Evolutionary conservation across 2,329 filamentous ascomycete species (phyloP).

Genomic region (Penicillium verrucosum): DNA sequence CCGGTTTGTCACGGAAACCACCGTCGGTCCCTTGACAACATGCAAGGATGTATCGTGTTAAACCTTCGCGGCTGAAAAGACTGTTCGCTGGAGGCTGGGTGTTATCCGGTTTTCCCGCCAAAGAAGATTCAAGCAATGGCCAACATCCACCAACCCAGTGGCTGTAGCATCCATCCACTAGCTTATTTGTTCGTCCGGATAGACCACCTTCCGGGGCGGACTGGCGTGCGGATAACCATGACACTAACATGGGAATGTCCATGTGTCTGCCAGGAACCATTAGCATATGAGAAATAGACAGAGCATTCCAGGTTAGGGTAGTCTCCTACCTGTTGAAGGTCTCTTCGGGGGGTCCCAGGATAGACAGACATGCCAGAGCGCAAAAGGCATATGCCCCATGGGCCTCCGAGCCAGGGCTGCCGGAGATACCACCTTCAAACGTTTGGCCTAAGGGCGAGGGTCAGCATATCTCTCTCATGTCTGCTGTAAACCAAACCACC

Average conservation of each 20-base stretch:
- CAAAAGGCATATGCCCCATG: constrained; percentile 98
- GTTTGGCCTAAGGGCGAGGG: constrained; percentile 66
- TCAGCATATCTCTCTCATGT: constrained; percentile 12
- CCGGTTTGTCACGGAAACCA: constrained; percentile 89
- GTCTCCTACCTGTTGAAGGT: constrained; percentile 66
- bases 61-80: constrained; percentile 75
- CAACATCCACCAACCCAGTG: constrained; percentile 97
- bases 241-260: constrained; percentile 70
- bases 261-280: constrained; percentile 58
- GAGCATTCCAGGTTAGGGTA: neutral
- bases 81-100: constrained; percentile 28
- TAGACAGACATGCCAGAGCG: constrained; percentile 81
- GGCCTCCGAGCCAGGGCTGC: constrained; percentile 80
- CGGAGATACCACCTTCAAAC: constrained; percentile 90
- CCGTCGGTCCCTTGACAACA: constrained; percentile 80
- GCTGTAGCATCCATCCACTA: constrained; percentile 97
- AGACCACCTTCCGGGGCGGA: constrained; percentile 90
- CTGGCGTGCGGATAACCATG: constrained; percentile 87
- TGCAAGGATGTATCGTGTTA: constrained; percentile 83
- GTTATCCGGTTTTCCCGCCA: constrained; percentile 52
- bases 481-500: neutral
- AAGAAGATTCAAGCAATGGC: constrained; percentile 79
- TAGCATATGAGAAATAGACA: neutral
- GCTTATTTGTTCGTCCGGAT: constrained; percentile 91
- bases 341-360: constrained; percentile 74